These are phyloP conservation scores for Kurtzmaniella quercitrusa DNA, from an alignment of 1,139 yeast genomes.

Conservation along the genomic window DNA sequence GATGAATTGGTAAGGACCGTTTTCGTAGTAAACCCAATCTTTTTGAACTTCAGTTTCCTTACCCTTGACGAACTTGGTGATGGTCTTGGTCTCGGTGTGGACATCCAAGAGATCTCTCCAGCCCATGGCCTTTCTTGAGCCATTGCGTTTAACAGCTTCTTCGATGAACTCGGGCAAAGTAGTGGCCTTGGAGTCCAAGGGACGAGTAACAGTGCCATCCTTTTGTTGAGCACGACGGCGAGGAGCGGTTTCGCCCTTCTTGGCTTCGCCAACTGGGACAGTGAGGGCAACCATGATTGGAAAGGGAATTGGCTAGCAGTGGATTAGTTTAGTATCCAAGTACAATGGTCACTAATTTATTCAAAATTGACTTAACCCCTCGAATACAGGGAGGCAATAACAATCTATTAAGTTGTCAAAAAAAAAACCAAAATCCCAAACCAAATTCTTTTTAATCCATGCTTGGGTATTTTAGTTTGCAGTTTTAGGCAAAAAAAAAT, in stretches of 20 bases:
- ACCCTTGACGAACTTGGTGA: conserved; percentile 78
- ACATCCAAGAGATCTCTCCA: conserved; percentile 73
- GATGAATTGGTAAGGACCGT: conserved; percentile 65
- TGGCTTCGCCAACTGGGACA: conserved; percentile 78
- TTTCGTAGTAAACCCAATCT: conserved; percentile 83
- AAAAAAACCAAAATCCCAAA: too few species aligned
- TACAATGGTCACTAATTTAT: too few species aligned
- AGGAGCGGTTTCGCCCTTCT: conserved; percentile 87
- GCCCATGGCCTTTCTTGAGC: conserved; percentile 59
- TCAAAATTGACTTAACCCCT: neutral
- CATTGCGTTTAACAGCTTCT: conserved; percentile 60
- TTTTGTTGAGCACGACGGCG: conserved; percentile 68
- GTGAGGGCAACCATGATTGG: conserved; percentile 35
- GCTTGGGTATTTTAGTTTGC: neutral
- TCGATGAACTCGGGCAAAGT: conserved; percentile 69
- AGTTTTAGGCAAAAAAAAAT: neutral
- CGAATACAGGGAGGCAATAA: neutral
- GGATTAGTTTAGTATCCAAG: too few species aligned
- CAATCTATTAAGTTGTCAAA: neutral
- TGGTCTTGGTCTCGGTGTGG: conserved; percentile 70
- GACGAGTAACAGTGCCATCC: conserved; percentile 53
- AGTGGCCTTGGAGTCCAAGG: conserved; percentile 52
- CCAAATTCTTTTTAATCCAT: neutral
- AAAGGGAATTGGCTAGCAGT: too few species aligned
- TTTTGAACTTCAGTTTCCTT: conserved; percentile 67